Evolutionary conservation across 139 green algal genomes (phyloP), one percentile per base, ranked within the genome.

Genomic region (Picochlorum sp.): DNA sequence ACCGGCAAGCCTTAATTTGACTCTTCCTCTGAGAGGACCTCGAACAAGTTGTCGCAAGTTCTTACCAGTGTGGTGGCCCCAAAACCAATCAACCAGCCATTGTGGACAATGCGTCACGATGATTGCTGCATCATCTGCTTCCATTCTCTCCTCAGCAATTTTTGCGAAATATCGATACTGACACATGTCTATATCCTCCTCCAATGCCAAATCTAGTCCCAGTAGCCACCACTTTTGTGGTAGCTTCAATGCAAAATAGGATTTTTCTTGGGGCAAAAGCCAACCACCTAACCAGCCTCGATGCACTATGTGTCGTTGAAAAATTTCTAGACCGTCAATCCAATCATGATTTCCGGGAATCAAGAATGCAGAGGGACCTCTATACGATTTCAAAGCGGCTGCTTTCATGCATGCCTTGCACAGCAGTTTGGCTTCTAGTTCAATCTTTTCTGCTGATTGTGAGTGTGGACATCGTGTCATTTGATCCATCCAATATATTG

Each of bases 151-250:
- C 63, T 94, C 87, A 18, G 85, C 78, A 24, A 94, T 67, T 4
- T 82, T 77, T 8, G 82, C 85, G 85, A 95, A 95, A 68, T 93
- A 95, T 75, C 67, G 66, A 66, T 77, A 89, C 75, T 89, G 85
- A 47, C 61, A 81, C 65, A 89, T 86, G 72, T 92, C 84, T 10
- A 94, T 87, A 58, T 74, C 67, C 18, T 74, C 67, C 41, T 47
- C 54, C n/a, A 95, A 81, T 1, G 75, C 84, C 61, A 91, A 69
- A 74, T 95, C 87, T 33, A 93, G 65, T 7, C 79, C 86, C 72
- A 95, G 91, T 39, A 94, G 20, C 87, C 87, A 95, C 85, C 87
- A 95, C 26, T 80, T 78, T 32, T 82, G 69, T 0, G 87, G 87
- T 66, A 93, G 75, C n/a, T 50, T 55, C 50, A 95, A 64, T 3